Evolutionary conservation across 2,329 filamentous ascomycete genomes (phyloP).

Genomic region (Orbilia javanica): DNA sequence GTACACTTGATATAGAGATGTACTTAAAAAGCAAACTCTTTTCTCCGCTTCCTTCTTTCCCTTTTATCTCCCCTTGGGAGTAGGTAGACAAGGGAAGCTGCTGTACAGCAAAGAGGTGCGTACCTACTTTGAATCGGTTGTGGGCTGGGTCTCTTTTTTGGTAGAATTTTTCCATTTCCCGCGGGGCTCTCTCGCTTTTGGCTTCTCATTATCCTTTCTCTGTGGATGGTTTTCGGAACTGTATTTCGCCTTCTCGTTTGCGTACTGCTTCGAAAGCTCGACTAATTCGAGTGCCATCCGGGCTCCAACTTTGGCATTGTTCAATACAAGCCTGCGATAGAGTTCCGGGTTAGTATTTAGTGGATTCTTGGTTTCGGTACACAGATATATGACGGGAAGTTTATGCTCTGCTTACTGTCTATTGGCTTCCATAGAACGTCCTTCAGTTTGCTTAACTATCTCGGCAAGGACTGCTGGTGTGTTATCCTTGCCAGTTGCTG

Average conservation of each 20-base stretch:
- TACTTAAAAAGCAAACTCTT: too few relatives aligned
- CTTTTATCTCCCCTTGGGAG: neutral
- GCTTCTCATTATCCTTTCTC: neutral
- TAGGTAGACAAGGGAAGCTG: neutral
- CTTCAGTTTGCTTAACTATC: constrained; percentile 82
- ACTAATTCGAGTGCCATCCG: constrained; percentile 74
- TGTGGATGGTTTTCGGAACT: neutral
- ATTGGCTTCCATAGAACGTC: constrained; percentile 80
- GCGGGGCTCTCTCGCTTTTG: neutral
- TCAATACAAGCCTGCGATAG: constrained; percentile 70
- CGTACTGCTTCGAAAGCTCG: neutral
- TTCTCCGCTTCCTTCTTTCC: neutral
- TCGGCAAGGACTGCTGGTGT: constrained; percentile 85
- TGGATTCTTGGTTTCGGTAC: neutral
- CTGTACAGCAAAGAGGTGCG: neutral
- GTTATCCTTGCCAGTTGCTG: constrained; percentile 79
- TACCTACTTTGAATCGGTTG: constrained; percentile 14
- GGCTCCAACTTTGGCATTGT: constrained; percentile 76
- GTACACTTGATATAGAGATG: neutral
- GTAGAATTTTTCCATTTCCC: neutral
- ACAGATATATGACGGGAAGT: too few relatives aligned
- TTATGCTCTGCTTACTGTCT: constrained; percentile 66
- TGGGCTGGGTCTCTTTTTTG: neutral
- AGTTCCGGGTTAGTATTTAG: neutral
- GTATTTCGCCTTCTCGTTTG: too few relatives aligned